Base-by-base conservation (phyloP, 768 basidiomycete genomes). In the Leucosporidium scottii region DNA sequence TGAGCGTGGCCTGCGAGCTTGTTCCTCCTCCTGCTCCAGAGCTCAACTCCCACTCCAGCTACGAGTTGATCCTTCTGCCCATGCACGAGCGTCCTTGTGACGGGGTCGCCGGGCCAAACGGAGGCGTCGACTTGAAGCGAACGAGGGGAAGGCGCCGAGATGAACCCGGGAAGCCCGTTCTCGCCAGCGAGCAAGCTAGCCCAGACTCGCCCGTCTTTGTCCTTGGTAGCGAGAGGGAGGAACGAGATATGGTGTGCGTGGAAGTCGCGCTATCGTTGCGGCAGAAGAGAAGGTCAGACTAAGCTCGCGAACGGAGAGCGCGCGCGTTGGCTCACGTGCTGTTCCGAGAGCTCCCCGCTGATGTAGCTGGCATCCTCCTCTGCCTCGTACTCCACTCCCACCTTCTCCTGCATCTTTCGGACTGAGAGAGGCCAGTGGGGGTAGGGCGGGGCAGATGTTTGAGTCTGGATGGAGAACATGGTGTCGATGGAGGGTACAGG, bases 31-130 rank as follows among this genome's bases (percentile, higher is more conserved):
- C 67, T 50, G 20, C 48, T 64, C 25, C n/a, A 44, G 1, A 65
- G 50, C 48, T 69, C 63, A 10, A 69, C 64, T 9, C 56, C 58
- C 18, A 69, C 51, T 18, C 55, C 67, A 0, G 62, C 55, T 5
- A 69, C 58, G 31, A 64, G 44, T 17, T 6, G n/a, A 7, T 44
- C 27, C 15, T 59, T 44, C 25, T 59, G 25, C 8, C 23, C 55
- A 12, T 51, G 39, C n/a, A 47, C 8, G 25, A 9, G 27, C 44
- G 6, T 17, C 12, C 59, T 27, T 5, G 47, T 28, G 15, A 44
- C 50, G 5, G 50, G 59, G 25, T 59, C 59, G 27, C 59, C 59
- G 6, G n/a, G 27, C 59, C 59, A 59, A 9, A 28, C n/a, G 5
- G 18, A 18, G 15, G 59, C 59, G 4, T n/a, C 13, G 2, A 59